Conservation (phyloP, 2,329 filamentous ascomycete genomes). For the Venturia carpophila region DNA sequence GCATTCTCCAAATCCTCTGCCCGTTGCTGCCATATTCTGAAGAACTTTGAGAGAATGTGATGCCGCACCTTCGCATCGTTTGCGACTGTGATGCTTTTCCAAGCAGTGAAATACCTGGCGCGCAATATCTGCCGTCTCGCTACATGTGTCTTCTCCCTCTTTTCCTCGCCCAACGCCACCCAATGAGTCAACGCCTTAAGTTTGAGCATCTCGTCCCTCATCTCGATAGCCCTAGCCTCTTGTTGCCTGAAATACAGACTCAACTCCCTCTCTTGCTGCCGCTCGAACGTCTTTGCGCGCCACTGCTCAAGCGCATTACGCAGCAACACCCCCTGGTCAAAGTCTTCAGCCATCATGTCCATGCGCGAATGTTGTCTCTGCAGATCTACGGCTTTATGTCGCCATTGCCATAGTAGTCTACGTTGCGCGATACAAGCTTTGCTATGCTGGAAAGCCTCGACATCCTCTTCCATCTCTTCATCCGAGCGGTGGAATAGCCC, state of each 20-base stretch:
- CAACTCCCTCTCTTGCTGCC: constrained; percentile 12
- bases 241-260: constrained; percentile 26
- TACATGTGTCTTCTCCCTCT: constrained; percentile 57
- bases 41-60: constrained; percentile 47
- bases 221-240: constrained; percentile 53
- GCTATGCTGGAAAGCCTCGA: constrained; percentile 41
- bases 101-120: constrained; percentile 60
- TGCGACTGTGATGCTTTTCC: constrained; percentile 56
- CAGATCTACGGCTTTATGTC: constrained; percentile 33
- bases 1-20: constrained; percentile 31
- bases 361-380: constrained; percentile 26
- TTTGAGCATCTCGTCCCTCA: constrained; percentile 58
- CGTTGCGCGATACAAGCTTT: constrained; percentile 27
- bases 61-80: constrained; percentile 49
- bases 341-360: constrained; percentile 22
- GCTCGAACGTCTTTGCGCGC: background rate
- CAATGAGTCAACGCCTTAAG: constrained; percentile 61
- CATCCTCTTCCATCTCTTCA: constrained; percentile 38
- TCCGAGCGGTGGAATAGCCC: constrained; percentile 5
- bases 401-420: constrained; percentile 39
- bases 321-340: constrained; percentile 18
- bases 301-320: constrained; percentile 19
- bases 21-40: constrained; percentile 45
- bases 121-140: constrained; percentile 65
- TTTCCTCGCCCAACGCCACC: constrained; percentile 56